Evolutionary conservation across 345 rosid species (phyloP).

Genomic region (Geranium brycei): DNA sequence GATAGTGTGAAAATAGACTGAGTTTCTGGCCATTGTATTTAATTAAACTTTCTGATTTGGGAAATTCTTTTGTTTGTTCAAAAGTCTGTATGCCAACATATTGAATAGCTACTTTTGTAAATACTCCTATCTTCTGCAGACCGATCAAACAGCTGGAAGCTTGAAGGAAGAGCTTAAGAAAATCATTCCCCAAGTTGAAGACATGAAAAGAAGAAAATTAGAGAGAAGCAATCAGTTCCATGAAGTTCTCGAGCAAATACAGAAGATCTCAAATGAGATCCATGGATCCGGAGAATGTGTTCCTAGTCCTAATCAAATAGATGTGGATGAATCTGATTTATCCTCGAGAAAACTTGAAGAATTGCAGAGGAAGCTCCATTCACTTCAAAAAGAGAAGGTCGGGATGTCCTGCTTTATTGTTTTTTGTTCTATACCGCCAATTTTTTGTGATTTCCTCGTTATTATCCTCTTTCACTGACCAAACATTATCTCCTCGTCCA

Average conservation of each 20-base stretch:
- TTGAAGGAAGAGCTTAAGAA: conserved; percentile 69
- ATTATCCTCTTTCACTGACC: neutral
- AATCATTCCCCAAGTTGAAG: conserved; percentile 77
- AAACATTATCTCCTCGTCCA: conserved; percentile 14
- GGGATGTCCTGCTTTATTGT: neutral
- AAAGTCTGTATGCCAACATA: too few relatives aligned
- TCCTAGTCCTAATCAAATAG: conserved; percentile 9
- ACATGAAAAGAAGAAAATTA: conserved; percentile 60
- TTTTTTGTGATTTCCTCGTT: neutral
- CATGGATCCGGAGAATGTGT: conserved; percentile 28
- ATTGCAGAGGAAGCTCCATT: conserved; percentile 43
- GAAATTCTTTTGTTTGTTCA: too few relatives aligned
- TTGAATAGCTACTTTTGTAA: neutral
- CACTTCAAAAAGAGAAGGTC: conserved; percentile 71
- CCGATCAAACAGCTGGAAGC: conserved; percentile 64
- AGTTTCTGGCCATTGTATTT: too few relatives aligned
- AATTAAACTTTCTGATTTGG: too few relatives aligned
- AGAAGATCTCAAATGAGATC: conserved; percentile 44
- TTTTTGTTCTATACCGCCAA: neutral
- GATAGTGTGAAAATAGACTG: too few relatives aligned
- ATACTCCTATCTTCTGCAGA: conserved; percentile 23
- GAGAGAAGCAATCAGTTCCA: conserved; percentile 78
- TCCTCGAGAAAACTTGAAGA: conserved; percentile 74
- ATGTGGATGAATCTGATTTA: conserved; percentile 58
- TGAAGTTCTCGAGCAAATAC: conserved; percentile 46